phyloP scores from a whole-genome alignment of 2,329 filamentous ascomycete genomes.

The Fusarium illudens region DNA sequence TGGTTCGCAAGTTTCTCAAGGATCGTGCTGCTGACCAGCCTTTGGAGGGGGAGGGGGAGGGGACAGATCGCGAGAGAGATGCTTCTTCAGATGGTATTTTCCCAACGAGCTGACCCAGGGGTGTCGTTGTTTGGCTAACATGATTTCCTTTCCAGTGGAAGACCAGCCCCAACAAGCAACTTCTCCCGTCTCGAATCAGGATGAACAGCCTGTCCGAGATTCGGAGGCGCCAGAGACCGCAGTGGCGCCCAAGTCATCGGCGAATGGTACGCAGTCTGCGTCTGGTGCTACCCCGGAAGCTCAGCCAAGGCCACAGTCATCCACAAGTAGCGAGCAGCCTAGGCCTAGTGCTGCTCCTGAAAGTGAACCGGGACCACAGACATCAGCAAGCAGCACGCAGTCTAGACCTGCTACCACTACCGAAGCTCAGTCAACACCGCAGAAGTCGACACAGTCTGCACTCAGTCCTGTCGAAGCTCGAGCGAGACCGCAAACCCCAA shows the following conservation, averaged over 20 bases:
- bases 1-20: slow-evolving; percentile 3
- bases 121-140: not conserved
- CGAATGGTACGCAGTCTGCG: not conserved
- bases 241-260: not conserved
- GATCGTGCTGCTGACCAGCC: not conserved
- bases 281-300: not conserved
- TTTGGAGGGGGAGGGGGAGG: not conserved
- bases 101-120: no score
- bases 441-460: no score
- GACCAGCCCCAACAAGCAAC: not conserved
- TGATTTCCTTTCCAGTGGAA: not conserved
- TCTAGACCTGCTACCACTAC: no score
- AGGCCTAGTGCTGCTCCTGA: not conserved
- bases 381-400: not conserved
- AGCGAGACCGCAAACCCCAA: no score
- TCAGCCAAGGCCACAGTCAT: not conserved
- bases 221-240: not conserved
- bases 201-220: not conserved
- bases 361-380: not conserved
- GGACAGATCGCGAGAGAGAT: not conserved
- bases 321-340: not conserved
- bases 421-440: not conserved
- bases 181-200: not conserved
- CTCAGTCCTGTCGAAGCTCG: no score
- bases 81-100: not conserved